phyloP scores from a whole-genome alignment of 2,329 filamentous ascomycete genomes.

The Colletotrichum nymphaeae region DNA sequence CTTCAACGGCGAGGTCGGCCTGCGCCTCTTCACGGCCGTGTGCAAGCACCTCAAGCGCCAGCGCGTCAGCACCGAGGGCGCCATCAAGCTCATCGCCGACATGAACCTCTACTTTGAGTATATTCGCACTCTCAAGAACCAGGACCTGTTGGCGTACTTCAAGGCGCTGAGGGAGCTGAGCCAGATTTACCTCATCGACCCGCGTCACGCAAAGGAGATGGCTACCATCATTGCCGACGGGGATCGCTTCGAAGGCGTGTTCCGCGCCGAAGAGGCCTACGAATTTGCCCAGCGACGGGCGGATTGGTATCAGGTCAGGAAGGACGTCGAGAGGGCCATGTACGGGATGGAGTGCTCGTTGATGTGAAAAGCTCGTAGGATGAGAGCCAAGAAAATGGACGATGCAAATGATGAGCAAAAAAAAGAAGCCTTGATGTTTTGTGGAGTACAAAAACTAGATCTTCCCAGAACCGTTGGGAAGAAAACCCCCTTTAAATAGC shows the following conservation, averaged over 20 bases:
- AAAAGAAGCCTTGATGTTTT: neutral
- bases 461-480: neutral
- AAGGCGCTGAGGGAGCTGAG: constrained; percentile 89
- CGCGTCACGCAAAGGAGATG: constrained; percentile 90
- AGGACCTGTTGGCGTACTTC: constrained; percentile 89
- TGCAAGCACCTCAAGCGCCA: constrained; percentile 99
- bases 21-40: constrained; percentile 89
- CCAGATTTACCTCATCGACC: constrained; percentile 94
- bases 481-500: neutral
- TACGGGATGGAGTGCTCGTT: constrained; percentile 90
- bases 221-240: constrained; percentile 94
- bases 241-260: constrained; percentile 90
- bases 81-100: constrained; percentile 93
- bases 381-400: neutral
- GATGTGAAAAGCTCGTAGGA: constrained; percentile 70
- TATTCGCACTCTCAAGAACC: constrained; percentile 83
- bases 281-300: constrained; percentile 94
- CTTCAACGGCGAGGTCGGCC: constrained; percentile 96
- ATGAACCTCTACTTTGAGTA: constrained; percentile 95
- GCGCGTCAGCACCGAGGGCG: constrained; percentile 88
- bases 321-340: constrained; percentile 94
- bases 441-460: constrained; percentile 9
- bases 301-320: constrained; percentile 93
- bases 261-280: constrained; percentile 95
- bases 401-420: neutral